phyloP scores from a whole-genome alignment of 1,284 basidiomycete species.

The Cutaneotrichosporon sp. region DNA sequence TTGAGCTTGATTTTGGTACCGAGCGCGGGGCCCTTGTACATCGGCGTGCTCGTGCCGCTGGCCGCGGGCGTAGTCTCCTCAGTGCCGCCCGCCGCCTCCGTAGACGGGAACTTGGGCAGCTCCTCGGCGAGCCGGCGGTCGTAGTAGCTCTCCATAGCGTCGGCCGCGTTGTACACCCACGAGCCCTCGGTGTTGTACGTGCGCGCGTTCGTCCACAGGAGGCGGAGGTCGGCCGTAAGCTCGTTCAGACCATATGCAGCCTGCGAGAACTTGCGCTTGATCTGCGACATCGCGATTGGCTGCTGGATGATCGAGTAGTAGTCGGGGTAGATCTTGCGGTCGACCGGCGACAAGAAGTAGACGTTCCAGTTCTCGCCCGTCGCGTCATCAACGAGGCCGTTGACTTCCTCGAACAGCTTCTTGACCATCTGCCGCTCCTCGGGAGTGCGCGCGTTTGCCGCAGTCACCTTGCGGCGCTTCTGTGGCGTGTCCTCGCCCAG shows the following conservation, averaged over 20 bases:
- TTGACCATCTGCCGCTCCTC: constrained; percentile 37
- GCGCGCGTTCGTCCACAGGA: constrained; percentile 92
- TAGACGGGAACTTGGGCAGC: constrained; percentile 20
- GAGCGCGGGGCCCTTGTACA: constrained; percentile 42
- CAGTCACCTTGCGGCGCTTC: constrained; percentile 48
- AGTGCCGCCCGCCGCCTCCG: constrained; percentile 12
- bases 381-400: constrained; percentile 51
- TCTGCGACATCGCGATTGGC: constrained; percentile 84
- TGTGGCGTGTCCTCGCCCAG: constrained; percentile 46
- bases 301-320: constrained; percentile 73
- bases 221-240: constrained; percentile 75
- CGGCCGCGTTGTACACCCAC: constrained; percentile 90
- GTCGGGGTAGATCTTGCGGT: constrained; percentile 83
- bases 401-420: constrained; percentile 62
- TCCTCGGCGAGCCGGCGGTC: constrained; percentile 58
- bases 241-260: constrained; percentile 74
- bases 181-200: constrained; percentile 72
- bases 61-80: constrained; percentile 28
- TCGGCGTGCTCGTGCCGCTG: constrained; percentile 48
- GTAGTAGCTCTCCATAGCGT: constrained; percentile 86
- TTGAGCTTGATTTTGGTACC: constrained; percentile 47
- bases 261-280: constrained; percentile 77
- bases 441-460: constrained; percentile 10
- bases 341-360: constrained; percentile 77
- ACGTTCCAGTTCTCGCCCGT: constrained; percentile 76